These are phyloP conservation scores for Cardamine chenopodiifolia DNA, from an alignment of 345 rosid genomes.

Conservation along the genomic window DNA sequence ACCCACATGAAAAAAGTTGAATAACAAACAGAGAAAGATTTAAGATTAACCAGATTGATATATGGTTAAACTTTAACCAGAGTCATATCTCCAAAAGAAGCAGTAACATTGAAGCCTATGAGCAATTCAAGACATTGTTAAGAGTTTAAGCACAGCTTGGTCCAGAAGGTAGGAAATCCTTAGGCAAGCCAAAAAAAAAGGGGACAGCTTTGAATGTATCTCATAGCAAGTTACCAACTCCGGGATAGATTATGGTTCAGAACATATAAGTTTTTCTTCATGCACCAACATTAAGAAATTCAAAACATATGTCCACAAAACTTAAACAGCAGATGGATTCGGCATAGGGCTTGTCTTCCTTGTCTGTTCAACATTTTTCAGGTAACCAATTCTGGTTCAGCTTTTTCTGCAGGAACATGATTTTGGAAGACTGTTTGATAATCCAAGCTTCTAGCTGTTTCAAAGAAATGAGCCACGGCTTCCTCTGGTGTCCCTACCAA, in stretches of 20 bases:
- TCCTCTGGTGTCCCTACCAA: conserved; percentile 95
- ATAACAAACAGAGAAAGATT: neutral
- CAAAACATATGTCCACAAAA: neutral
- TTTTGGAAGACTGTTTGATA: conserved; percentile 50
- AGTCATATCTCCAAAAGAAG: conserved; percentile 10
- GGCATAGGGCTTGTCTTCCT: conserved; percentile 9
- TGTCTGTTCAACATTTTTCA: conserved; percentile 42
- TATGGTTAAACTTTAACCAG: neutral
- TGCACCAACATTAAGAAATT: conserved; percentile 18
- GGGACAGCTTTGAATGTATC: conserved; percentile 17
- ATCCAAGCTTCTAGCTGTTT: conserved; percentile 67
- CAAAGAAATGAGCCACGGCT: conserved; percentile 93
- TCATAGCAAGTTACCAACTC: neutral
- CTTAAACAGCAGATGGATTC: neutral
- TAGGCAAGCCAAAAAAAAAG: neutral
- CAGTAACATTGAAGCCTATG: conserved; percentile 12
- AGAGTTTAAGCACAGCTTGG: conserved; percentile 6
- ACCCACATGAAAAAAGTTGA: neutral
- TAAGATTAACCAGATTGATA: conserved; percentile 1
- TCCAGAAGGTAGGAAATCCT: neutral
- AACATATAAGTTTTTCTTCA: conserved; percentile 5
- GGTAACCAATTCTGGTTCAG: conserved; percentile 56
- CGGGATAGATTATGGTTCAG: neutral
- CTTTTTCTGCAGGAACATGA: conserved; percentile 44
- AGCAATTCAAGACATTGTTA: conserved; percentile 27